Percentiles rank a stretch among this genome's conserved stretches.
These are phyloP conservation scores for Pythium apleroticum DNA, from an alignment of 352 stramenopile genomes.

Conservation along the genomic window DNA sequence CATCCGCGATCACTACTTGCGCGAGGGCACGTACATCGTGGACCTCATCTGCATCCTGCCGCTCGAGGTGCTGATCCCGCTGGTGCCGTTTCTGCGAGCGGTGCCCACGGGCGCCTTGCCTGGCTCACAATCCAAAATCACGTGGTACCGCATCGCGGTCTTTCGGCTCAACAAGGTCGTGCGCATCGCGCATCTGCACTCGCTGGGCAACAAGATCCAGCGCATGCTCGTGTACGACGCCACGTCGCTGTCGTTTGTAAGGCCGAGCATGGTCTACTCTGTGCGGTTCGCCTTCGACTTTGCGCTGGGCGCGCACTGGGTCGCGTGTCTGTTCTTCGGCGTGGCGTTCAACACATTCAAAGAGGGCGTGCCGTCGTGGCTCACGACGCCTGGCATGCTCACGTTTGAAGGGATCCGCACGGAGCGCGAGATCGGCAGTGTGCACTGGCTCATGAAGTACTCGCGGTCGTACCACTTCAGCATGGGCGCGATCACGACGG, in stretches of 20 bases:
- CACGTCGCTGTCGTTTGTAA: slow-evolving; percentile 16
- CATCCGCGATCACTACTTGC: slow-evolving; percentile 48
- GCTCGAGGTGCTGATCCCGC: slow-evolving; percentile 36
- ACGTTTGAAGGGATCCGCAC: slow-evolving; percentile 33
- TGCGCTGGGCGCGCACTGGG: slow-evolving; percentile 23
- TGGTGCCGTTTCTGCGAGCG: slow-evolving; percentile 8
- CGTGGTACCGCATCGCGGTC: slow-evolving; percentile 52
- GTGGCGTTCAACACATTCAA: slow-evolving; percentile 8
- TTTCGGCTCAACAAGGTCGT: slow-evolving; percentile 55
- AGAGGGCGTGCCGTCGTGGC: slow-evolving; percentile 17
- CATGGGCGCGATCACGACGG: slow-evolving; percentile 71
- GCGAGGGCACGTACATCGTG: slow-evolving; percentile 42
- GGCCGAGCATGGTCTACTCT: slow-evolving; percentile 32
- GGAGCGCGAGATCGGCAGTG: slow-evolving; percentile 30
- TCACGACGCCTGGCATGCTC: slow-evolving; percentile 42
- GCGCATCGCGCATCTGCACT: slow-evolving; percentile 49
- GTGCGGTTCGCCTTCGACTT: slow-evolving; percentile 37
- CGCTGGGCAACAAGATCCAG: slow-evolving; percentile 49
- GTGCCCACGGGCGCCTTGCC: too few species aligned
- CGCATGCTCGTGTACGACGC: slow-evolving; percentile 52
- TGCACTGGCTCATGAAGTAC: slow-evolving; percentile 41
- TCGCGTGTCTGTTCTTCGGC: slow-evolving; percentile 28
- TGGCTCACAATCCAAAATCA: slow-evolving; percentile 15
- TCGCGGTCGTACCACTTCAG: slow-evolving; percentile 64
- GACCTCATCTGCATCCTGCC: slow-evolving; percentile 50